These are phyloP conservation scores for Cinnamomum chago DNA, from an alignment of 164 flowering plant genomes.

Conservation along the genomic window DNA sequence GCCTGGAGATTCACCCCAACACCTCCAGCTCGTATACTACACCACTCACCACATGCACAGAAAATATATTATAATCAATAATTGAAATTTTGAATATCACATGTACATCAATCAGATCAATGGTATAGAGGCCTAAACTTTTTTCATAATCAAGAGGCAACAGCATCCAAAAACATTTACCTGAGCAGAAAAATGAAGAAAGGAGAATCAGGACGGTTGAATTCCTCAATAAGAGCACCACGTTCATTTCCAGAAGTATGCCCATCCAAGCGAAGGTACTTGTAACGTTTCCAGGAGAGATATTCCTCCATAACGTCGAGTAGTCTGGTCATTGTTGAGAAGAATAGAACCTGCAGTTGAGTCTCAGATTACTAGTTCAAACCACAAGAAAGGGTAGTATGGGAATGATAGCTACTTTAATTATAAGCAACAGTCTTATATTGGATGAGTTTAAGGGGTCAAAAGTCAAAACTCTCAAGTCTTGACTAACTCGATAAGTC, in stretches of 20 bases:
- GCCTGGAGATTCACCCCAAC: slow-evolving; percentile 99
- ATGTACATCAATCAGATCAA: background rate
- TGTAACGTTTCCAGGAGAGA: slow-evolving; percentile 75
- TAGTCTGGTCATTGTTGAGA: slow-evolving; percentile 97
- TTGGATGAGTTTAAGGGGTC: too few relatives aligned
- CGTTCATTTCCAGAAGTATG: slow-evolving; percentile 95
- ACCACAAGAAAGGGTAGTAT: too few relatives aligned
- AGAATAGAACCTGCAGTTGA: slow-evolving; percentile 40
- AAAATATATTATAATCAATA: slow-evolving; percentile 3
- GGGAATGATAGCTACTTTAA: too few relatives aligned
- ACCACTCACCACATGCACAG: slow-evolving; percentile 13
- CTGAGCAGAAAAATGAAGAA: slow-evolving; percentile 89
- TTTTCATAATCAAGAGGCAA: background rate
- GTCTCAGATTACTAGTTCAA: too few relatives aligned
- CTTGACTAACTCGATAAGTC: too few relatives aligned
- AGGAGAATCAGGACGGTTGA: slow-evolving; percentile 74
- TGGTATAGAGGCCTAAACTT: background rate
- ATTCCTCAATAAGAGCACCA: slow-evolving; percentile 83
- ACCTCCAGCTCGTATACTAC: slow-evolving; percentile 97
- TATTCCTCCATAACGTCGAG: slow-evolving; percentile 99
- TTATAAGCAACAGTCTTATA: too few relatives aligned
- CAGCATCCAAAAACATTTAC: slow-evolving; percentile 18
- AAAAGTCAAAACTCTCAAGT: too few relatives aligned
- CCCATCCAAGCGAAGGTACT: slow-evolving; percentile 94
- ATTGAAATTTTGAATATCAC: background rate